A percentile compares a stretch with the other conserved stretches of the same genome.
Evolutionary conservation across 108 stramenopile genomes (phyloP).

Genomic region (Bacterosira constricta): DNA sequence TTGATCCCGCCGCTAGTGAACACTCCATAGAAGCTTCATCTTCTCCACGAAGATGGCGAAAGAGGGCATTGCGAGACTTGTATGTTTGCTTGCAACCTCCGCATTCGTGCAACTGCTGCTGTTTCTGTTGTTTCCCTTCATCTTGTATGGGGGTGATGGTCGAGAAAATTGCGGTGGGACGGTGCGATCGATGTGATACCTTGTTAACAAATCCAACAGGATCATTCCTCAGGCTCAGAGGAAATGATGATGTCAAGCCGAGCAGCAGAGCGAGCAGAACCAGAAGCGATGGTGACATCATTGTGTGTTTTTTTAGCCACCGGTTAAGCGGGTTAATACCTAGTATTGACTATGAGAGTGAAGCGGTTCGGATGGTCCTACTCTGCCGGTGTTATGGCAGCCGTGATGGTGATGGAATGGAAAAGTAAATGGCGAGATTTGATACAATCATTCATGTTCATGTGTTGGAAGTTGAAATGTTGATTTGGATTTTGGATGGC

Average conservation of each 20-base stretch:
- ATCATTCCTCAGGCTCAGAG: background rate
- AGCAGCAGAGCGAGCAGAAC: conserved; percentile 1
- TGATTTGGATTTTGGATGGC: too few relatives aligned
- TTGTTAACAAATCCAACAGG: background rate
- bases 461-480: too few relatives aligned
- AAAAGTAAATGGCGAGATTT: too few relatives aligned
- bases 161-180: background rate
- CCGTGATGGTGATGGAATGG: background rate
- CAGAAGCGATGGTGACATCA: background rate
- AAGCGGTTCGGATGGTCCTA: background rate
- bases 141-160: background rate
- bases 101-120: too few relatives aligned
- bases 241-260: background rate
- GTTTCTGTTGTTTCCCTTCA: conserved; percentile 16
- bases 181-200: background rate
- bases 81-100: conserved; percentile 55
- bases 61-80: conserved; percentile 68
- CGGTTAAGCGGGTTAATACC: too few relatives aligned
- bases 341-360: too few relatives aligned
- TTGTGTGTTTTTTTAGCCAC: too few relatives aligned
- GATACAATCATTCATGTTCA: too few relatives aligned
- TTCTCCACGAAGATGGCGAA: conserved; percentile 68
- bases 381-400: background rate
- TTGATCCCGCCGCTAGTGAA: background rate
- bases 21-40: conserved; percentile 9